A percentile compares a stretch with the other conserved stretches of the same genome.
phyloP scores from a whole-genome alignment of 78 protist genomes.

The Andalucia godoyi region DNA sequence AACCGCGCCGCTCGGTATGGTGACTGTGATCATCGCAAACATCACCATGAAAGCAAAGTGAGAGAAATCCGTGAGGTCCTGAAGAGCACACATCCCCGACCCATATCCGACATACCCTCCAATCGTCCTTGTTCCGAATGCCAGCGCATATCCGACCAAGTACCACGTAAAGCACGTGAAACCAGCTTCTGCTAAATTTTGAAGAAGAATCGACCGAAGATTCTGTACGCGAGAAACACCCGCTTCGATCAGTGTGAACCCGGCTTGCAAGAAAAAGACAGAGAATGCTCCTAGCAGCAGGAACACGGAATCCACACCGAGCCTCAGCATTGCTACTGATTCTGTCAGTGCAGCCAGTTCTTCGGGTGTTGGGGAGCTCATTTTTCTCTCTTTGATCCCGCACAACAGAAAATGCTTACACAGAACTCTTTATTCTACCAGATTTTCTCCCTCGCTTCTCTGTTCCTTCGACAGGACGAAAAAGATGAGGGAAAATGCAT shows the following conservation, averaged over 20 bases:
- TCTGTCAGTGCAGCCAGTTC: too few species aligned
- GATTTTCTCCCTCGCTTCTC: too few species aligned
- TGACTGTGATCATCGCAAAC: constrained; percentile 37
- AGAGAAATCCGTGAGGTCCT: not conserved
- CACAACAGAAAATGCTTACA: too few species aligned
- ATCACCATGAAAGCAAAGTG: constrained; percentile 26
- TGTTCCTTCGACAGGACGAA: too few species aligned
- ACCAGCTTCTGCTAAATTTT: not conserved
- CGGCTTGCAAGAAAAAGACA: constrained; percentile 64
- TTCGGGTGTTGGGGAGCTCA: too few species aligned
- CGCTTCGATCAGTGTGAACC: constrained; percentile 74
- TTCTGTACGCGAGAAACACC: constrained; percentile 15
- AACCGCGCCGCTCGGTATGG: constrained; percentile 53
- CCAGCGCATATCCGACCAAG: not conserved
- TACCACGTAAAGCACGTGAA: not conserved
- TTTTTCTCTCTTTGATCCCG: too few species aligned
- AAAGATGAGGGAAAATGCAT: too few species aligned
- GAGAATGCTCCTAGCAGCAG: not conserved
- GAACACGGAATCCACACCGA: not conserved
- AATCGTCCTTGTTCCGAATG: not conserved
- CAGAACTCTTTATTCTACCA: too few species aligned
- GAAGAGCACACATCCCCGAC: too few species aligned
- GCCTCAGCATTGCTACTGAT: too few species aligned
- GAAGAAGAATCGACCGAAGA: not conserved
- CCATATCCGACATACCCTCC: too few species aligned